These are phyloP conservation scores for Aegilops tauschii DNA, from an alignment of 176 grass and related monocot genomes.

Conservation along the genomic window DNA sequence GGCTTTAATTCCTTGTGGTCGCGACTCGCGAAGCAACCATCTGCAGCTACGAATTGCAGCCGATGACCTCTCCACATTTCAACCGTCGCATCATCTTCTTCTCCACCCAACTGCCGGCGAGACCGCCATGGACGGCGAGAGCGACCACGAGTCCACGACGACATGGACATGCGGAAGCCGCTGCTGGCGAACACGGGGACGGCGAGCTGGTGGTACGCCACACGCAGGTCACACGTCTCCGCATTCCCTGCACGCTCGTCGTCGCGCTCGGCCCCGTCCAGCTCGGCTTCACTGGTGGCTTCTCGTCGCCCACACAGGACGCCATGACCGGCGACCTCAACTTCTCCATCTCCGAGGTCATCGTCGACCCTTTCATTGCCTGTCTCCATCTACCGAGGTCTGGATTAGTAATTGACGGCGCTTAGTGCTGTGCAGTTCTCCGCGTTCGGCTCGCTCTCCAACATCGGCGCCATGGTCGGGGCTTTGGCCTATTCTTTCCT, in stretches of 20 bases:
- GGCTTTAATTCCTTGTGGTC: too few species aligned
- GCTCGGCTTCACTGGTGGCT: too few species aligned
- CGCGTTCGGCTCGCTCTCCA: slow-evolving; percentile 77
- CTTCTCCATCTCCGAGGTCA: slow-evolving; percentile 63
- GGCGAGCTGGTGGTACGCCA: slow-evolving; percentile 62
- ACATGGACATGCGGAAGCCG: slow-evolving; percentile 49
- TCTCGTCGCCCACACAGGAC: too few species aligned
- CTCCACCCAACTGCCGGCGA: too few species aligned
- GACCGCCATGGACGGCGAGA: slow-evolving; percentile 19
- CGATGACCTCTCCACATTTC: too few species aligned
- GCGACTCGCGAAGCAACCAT: too few species aligned
- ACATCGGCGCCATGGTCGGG: slow-evolving; percentile 82
- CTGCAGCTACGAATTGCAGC: too few species aligned
- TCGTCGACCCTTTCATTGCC: slow-evolving; percentile 56
- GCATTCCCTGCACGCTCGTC: too few species aligned
- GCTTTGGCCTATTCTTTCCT: not conserved
- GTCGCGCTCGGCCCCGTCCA: too few species aligned
- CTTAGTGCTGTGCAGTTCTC: slow-evolving; percentile 50
- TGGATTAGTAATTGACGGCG: slow-evolving; percentile 14
- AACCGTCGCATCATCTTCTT: too few species aligned
- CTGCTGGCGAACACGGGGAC: slow-evolving; percentile 67
- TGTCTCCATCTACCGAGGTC: too few species aligned
- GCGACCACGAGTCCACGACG: slow-evolving; percentile 25
- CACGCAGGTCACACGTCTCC: slow-evolving; percentile 51
- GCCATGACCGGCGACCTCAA: too few species aligned